phyloP scores from a whole-genome alignment of 768 basidiomycete genomes.

The Termitomyces sp. region DNA sequence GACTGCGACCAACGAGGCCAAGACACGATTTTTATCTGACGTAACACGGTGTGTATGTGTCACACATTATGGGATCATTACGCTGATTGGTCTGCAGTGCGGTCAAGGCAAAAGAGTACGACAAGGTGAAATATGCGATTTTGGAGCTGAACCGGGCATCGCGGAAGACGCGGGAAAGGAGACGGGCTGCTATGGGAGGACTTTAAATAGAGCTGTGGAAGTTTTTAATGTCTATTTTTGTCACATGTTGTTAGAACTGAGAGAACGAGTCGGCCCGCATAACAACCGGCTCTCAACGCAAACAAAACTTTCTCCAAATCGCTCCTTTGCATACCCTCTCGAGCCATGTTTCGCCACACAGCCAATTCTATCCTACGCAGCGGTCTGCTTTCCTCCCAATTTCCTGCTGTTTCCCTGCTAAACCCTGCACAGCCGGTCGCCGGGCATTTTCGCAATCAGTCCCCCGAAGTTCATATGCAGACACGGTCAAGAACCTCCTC shows the following conservation, averaged over 20 bases:
- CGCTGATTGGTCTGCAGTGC: slow-evolving; percentile 38
- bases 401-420: neutral
- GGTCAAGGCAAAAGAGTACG: slow-evolving; percentile 57
- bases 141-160: slow-evolving; percentile 66
- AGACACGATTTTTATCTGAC: slow-evolving; percentile 67
- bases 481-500: slow-evolving; percentile 86
- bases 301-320: slow-evolving; percentile 1
- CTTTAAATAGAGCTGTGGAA: slow-evolving; percentile 11
- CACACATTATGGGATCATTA: neutral
- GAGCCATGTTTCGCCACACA: slow-evolving; percentile 56
- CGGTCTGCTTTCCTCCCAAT: slow-evolving; percentile 33
- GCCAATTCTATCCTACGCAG: slow-evolving; percentile 48
- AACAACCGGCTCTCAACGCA: neutral
- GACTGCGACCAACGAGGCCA: slow-evolving; percentile 57
- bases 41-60: slow-evolving; percentile 61
- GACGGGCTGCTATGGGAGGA: slow-evolving; percentile 35
- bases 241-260: neutral
- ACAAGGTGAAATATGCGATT: slow-evolving; percentile 81
- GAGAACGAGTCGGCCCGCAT: slow-evolving; percentile 10
- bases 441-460: slow-evolving; percentile 80
- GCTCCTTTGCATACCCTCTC: slow-evolving; percentile 3
- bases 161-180: slow-evolving; percentile 67
- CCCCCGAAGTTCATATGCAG: slow-evolving; percentile 73
- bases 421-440: slow-evolving; percentile 47
- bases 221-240: neutral